Evolutionary conservation across 1,139 yeast genomes (phyloP), one percentile per base, ranked within the genome.

Genomic region (Meyerozyma athensensis): DNA sequence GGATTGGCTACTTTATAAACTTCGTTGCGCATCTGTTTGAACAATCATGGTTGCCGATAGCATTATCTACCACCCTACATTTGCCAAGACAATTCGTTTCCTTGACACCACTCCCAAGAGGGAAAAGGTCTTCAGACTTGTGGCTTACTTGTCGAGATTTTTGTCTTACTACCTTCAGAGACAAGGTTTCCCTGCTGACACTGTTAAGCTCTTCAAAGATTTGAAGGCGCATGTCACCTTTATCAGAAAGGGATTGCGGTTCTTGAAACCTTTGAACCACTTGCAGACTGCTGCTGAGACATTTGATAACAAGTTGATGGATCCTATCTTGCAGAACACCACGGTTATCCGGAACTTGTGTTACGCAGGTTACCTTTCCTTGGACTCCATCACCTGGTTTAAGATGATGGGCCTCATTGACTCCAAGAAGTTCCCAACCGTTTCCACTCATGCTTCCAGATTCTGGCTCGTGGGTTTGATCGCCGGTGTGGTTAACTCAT

Each of bases 171-270:
- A 80, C 56, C 73, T 79, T 34, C 71, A 70, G 40, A 77, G 81
- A 50, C 71, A 77, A 50, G 89, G 89, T 18, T 77, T 68, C 53
- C 54, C 78, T 16, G 61, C 67, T 37, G 71, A 72, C 36, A 54
- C 75, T 16, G 74, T 81, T 33, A 67, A 64, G 42, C 57, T 72
- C 40, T 73, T 79, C 62, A 68, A 68, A 47, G 65, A 68, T 17
- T 56, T 84, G 40, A 81, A 79, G 58, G 58, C 59, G 36, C 79
- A 81, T 45, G 70, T 82, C 26, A 79, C 86, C 13, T 67, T 84
- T 46, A 73, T 87, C 43, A 79, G 97, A 59, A 90, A 90, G 66
- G 81, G 90, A 16, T 67, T 90, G 72, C 76, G 97, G 53, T 81
- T 83, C 56, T 77, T 89, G 48, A 90, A 89, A 64, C 96, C 96